Evolutionary conservation across 169 alveolate species (phyloP), one percentile per base, ranked within the genome.

Genomic region (Cryptosporidium muris): DNA sequence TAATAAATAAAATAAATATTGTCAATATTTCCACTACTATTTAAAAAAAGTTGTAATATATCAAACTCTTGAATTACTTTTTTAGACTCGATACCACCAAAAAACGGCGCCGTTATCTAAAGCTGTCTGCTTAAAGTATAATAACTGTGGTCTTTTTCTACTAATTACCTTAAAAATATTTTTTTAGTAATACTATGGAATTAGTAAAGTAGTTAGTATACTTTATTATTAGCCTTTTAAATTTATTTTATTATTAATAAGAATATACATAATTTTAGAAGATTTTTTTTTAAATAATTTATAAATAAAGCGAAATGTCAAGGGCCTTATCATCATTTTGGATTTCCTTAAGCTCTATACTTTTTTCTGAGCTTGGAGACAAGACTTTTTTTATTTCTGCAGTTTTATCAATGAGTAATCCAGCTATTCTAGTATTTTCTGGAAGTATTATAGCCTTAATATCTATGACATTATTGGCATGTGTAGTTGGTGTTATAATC

Each of bases 341-440:
- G 85, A 74, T 74, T 66, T 74, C 85, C 40, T 4, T 74, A 43
- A 58, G 54, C 9, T 65, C 92, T 11, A 81, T 91, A 49, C 68
- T 91, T 60, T 48, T 91, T 36, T 88, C 94, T 34, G 96, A 91
- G 88, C 16, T 91, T 45, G 95, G 94, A 16, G 95, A 93, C 65
- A 80, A 91, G 62, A 91, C 96, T 37, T 93, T 91, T 65, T 91
- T 93, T 45, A 81, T 93, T 34, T 88, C 91, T 2, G 92, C 93
- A 47, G 65, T 90, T 7, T 90, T 91, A 40, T 74, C 94, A 51
- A 81, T 88, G 91, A 89, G 88, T 62, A 53, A 81, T 62, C 52
- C 90, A 2, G 81, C 91, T 66, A 54, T 74, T 51, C 82, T 81
- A 38, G 82, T 92, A 14, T 89, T 91, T 49, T n/a, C 65, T 16